A percentile compares a stretch with the other conserved stretches of the same genome.
These are phyloP conservation scores for Pestalotiopsis sp. DNA, from an alignment of 2,329 filamentous ascomycete genomes.

Conservation along the genomic window DNA sequence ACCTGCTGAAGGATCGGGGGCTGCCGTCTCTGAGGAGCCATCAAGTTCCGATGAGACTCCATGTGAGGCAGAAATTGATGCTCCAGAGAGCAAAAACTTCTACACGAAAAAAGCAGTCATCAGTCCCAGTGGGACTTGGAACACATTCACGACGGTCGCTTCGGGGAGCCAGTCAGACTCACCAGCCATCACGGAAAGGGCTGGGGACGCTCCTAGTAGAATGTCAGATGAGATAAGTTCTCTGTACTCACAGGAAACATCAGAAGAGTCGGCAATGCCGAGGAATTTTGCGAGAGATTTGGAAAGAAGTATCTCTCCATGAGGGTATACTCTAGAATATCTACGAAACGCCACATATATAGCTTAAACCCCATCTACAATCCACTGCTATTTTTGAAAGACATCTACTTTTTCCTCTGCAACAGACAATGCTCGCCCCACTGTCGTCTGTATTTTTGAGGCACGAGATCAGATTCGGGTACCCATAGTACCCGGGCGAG, in stretches of 20 bases:
- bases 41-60: not conserved
- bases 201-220: not conserved
- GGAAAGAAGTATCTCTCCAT: not conserved
- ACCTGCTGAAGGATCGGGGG: not conserved
- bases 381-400: not conserved
- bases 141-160: not conserved
- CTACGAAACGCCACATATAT: not conserved
- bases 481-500: slow-evolving; percentile 82
- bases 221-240: not conserved
- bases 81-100: not conserved
- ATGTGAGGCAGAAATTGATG: not conserved
- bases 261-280: not conserved
- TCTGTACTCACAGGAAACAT: not conserved
- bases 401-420: slow-evolving; percentile 47
- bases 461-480: slow-evolving; percentile 71
- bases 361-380: not conserved
- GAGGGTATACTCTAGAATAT: not conserved
- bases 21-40: not conserved
- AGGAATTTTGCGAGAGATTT: slow-evolving; percentile 3
- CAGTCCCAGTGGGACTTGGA: not conserved
- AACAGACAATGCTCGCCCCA: slow-evolving; percentile 92
- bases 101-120: not conserved
- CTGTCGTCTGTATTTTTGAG: slow-evolving; percentile 68
- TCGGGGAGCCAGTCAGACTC: not conserved
- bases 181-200: not conserved